Evolutionary conservation across 2,329 filamentous ascomycete species (phyloP), one percentile per base, ranked within the genome.

Genomic region (Colletotrichum liriopes): DNA sequence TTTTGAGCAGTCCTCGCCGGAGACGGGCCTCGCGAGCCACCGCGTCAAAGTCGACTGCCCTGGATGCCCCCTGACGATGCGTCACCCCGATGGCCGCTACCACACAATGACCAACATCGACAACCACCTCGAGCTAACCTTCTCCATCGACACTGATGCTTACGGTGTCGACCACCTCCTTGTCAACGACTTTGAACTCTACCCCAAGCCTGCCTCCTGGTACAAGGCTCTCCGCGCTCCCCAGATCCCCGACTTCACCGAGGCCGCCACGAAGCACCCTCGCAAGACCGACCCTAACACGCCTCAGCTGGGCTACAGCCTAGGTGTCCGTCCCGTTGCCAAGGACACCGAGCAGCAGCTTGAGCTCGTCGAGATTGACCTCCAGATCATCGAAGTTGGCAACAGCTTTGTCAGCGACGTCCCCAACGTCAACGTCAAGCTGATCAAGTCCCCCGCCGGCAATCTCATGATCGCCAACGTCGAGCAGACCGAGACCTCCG

Each of bases 381-480:
- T 93, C 47, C 85, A 89, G 74, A 86, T 93, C 73, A 85, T 91
- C 71, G 87, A 91, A 78, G 87, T 93, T 35, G 89, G 88, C 69
- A 81, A 85, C 65, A 82, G 84, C 54, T 89, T 90, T 71, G 80
- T 92, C 66, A 82, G 88, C 55, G 85, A 82, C 32, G 83, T 91
- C 32, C 86, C 88, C 47, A 82, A 82, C 37, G 84, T 94, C 69
- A 86, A 88, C 56, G 83, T 93, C 56, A 88, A 88, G 75, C 83
- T 94, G 23, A 84, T 94, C 79, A 88, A 91, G 83, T 89, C 88
- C 1, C 84, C 86, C 5, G 81, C 81, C 20, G 86, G 86, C 65
- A 86, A 88, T 60, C 82, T 93, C 47, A 80, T 89, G 79, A 89
- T 93, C 74, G 85, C 82, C 54, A 81, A 82, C 52, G 81, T 89